phyloP scores from a whole-genome alignment of 805 yeast species.

The Wickerhamomyces chaumierensis region DNA sequence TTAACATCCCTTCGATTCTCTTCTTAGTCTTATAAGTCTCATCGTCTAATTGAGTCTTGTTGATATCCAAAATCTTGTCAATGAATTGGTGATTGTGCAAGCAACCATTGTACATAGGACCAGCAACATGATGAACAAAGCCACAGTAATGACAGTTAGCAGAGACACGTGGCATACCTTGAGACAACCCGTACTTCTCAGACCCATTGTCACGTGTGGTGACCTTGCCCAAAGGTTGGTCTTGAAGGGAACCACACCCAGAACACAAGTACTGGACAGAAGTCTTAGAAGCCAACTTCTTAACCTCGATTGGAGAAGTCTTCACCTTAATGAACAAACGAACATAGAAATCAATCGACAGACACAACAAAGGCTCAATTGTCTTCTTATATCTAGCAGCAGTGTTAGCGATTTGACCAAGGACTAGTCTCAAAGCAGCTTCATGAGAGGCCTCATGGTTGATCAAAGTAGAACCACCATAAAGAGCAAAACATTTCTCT shows the following conservation, averaged over 20 bases:
- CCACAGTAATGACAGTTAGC: constrained; percentile 62
- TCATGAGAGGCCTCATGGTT: constrained; percentile 80
- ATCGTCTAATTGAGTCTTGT: constrained; percentile 34
- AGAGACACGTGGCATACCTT: constrained; percentile 46
- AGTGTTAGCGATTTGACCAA: constrained; percentile 61
- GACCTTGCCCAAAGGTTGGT: constrained; percentile 67
- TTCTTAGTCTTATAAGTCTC: constrained; percentile 66
- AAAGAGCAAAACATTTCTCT: constrained; percentile 88
- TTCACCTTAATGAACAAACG: constrained; percentile 72
- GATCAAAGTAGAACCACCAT: constrained; percentile 82
- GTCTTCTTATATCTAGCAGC: constrained; percentile 86
- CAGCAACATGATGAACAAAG: constrained; percentile 64
- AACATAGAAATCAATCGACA: constrained; percentile 89
- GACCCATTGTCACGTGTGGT: constrained; percentile 30
- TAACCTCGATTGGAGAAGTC: constrained; percentile 73
- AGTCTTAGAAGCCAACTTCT: constrained; percentile 63
- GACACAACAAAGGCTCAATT: constrained; percentile 75
- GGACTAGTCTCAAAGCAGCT: constrained; percentile 77
- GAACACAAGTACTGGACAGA: constrained; percentile 76
- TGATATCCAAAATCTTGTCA: constrained; percentile 45
- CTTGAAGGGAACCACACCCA: constrained; percentile 68
- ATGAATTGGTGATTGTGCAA: constrained; percentile 66
- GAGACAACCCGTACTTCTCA: constrained; percentile 50
- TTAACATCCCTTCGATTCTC: constrained; percentile 87
- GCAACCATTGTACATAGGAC: constrained; percentile 92